Evolutionary conservation across 768 basidiomycete genomes (phyloP).

Genomic region (Amyloporia xantha): DNA sequence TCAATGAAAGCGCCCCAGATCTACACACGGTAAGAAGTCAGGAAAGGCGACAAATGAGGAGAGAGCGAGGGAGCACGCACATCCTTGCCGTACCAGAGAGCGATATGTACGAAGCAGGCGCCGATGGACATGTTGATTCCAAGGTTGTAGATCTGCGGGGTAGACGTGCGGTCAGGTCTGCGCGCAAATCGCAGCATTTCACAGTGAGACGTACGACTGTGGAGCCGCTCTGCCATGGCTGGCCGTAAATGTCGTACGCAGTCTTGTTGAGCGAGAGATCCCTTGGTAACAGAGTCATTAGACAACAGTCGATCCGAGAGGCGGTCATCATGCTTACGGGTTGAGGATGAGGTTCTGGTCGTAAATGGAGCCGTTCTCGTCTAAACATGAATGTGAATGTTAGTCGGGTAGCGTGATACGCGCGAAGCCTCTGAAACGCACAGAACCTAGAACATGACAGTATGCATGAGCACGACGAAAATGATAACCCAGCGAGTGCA

Average conservation of each 20-base stretch:
- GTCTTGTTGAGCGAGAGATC: slow-evolving; percentile 4
- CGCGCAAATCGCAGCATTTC: not conserved
- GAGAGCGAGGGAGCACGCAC: not conserved
- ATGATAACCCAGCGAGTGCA: not conserved
- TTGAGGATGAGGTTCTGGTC: slow-evolving; percentile 51
- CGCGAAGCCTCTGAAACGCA: not conserved
- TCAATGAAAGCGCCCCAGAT: slow-evolving; percentile 1
- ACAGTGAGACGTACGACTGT: not conserved
- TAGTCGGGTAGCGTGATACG: not conserved
- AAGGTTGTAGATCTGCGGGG: slow-evolving; percentile 2
- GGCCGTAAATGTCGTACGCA: slow-evolving; percentile 1
- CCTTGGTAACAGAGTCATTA: not conserved
- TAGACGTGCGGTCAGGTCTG: not conserved
- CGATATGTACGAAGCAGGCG: slow-evolving; percentile 3
- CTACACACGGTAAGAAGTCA: not conserved
- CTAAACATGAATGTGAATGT: not conserved
- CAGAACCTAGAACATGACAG: not conserved
- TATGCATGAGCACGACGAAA: not conserved
- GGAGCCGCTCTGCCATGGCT: slow-evolving; percentile 6
- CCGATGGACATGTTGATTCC: slow-evolving; percentile 6
- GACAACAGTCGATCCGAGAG: not conserved
- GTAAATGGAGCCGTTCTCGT: slow-evolving; percentile 43
- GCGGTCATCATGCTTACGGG: not conserved
- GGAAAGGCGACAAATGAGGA: not conserved
- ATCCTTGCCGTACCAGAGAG: slow-evolving; percentile 2